Conservation (phyloP, 345 rosid genomes). For the Lepidium sativum region DNA sequence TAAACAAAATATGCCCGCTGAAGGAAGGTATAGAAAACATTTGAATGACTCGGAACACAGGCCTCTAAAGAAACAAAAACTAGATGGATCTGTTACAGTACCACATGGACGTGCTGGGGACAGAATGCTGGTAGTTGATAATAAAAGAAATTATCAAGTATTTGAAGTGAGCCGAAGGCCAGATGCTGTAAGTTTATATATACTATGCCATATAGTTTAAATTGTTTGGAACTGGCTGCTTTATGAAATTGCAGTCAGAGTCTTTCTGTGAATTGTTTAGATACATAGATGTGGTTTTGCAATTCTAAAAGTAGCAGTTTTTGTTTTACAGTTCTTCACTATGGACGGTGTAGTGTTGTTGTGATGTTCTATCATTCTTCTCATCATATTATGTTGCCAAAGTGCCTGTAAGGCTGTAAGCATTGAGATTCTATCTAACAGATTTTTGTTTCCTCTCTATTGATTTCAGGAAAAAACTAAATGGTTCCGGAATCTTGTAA, state of each 20-base stretch:
- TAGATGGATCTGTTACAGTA: conserved; percentile 27
- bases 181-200: conserved; percentile 52
- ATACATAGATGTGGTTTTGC: neutral
- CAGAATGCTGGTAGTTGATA: conserved; percentile 27
- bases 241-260: neutral
- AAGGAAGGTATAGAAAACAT: conserved; percentile 23
- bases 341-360: neutral
- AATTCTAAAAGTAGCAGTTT: neutral
- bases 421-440: conserved; percentile 12
- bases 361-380: neutral
- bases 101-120: conserved; percentile 22
- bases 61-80: conserved; percentile 46
- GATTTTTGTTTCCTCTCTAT: conserved; percentile 17
- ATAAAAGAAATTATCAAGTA: conserved; percentile 20
- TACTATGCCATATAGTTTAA: neutral
- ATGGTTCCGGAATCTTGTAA: conserved; percentile 74
- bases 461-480: conserved; percentile 59
- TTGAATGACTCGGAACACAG: conserved; percentile 28
- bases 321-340: neutral
- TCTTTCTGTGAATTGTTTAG: neutral
- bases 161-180: conserved; percentile 38
- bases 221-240: neutral
- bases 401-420: conserved; percentile 7
- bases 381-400: neutral
- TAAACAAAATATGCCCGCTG: conserved; percentile 22